phyloP scores from a whole-genome alignment of 176 grass and related monocot species.

The Bolboschoenus planiculmis region DNA sequence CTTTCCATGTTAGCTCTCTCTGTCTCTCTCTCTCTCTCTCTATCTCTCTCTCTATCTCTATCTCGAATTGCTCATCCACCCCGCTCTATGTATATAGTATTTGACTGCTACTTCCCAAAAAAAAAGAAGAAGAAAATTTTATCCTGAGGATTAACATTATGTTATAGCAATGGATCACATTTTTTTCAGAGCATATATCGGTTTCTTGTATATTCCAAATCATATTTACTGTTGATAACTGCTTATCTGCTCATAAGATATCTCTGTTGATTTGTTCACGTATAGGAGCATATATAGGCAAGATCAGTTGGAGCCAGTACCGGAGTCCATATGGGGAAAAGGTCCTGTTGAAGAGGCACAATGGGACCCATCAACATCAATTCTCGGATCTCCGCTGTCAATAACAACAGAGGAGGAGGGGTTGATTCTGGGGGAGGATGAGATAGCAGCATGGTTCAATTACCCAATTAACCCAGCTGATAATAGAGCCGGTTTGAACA shows the following conservation, averaged over 20 bases:
- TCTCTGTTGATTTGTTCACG: not conserved
- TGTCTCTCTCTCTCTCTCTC: not conserved
- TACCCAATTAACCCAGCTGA: not conserved
- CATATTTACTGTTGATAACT: not conserved
- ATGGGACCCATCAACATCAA: not conserved
- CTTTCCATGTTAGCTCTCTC: not conserved
- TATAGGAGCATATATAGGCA: not conserved
- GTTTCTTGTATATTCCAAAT: not conserved
- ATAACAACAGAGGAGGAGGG: not conserved
- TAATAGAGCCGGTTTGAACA: not conserved
- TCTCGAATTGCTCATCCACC: no score
- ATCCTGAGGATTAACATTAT: no score
- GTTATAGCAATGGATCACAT: not conserved
- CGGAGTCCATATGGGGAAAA: constrained; percentile 20
- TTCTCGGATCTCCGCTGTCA: not conserved
- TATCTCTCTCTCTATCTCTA: no score
- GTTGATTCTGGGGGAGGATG: not conserved
- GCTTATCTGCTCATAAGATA: not conserved
- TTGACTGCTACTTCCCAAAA: not conserved
- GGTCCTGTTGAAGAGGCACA: not conserved
- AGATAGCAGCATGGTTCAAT: constrained; percentile 18
- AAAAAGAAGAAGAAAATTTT: no score
- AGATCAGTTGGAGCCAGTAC: not conserved
- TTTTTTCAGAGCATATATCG: not conserved
- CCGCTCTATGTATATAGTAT: not conserved